Evolutionary conservation across 805 yeast species (phyloP).

Genomic region (Yarrowia sp.): DNA sequence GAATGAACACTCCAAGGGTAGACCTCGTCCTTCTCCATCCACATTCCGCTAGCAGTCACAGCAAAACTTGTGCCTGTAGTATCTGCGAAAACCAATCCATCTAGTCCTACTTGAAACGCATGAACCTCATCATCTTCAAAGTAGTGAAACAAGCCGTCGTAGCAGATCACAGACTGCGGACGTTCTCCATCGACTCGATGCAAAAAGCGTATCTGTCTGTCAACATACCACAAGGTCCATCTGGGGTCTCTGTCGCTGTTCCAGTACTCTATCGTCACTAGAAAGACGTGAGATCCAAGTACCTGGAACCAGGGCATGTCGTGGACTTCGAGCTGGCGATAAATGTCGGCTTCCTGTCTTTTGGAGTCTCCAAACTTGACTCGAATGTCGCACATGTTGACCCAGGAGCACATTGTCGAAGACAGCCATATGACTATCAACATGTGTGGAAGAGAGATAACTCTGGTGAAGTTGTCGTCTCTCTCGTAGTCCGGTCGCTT

Average conservation of each 20-base stretch:
- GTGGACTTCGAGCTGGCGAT: background rate
- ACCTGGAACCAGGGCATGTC: background rate
- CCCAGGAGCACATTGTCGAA: background rate
- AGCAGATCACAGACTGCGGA: background rate
- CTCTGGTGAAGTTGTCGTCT: background rate
- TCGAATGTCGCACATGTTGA: background rate
- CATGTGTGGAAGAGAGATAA: background rate
- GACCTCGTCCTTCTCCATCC: background rate
- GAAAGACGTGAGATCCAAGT: background rate
- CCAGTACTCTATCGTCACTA: background rate
- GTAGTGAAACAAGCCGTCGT: background rate
- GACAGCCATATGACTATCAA: background rate
- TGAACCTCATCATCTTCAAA: background rate
- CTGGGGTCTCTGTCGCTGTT: background rate
- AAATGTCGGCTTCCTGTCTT: background rate
- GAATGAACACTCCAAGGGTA: background rate
- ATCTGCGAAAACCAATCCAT: no score
- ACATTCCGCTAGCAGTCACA: no score
- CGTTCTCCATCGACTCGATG: no score
- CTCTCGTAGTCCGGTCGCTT: background rate
- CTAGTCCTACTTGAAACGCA: background rate
- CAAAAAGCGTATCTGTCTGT: no score
- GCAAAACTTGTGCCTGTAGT: no score
- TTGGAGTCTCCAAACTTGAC: no score
- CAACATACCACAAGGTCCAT: background rate